Evolutionary conservation across 2,329 filamentous ascomycete genomes (phyloP).

Genomic region (Arthrocladium fulminans): DNA sequence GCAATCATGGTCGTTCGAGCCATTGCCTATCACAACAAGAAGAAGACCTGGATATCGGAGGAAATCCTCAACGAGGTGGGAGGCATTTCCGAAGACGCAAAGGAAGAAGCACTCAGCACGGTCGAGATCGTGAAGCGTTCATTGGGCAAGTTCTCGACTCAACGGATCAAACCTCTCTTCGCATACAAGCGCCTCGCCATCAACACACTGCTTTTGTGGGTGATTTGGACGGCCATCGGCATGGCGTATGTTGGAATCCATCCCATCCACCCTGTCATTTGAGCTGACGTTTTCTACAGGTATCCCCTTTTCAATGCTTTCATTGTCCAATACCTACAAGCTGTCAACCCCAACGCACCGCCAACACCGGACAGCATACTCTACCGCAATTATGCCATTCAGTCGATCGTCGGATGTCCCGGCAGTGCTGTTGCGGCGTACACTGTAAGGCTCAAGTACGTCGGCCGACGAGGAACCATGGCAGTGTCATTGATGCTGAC

Average conservation of each 20-base stretch:
- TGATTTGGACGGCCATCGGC: constrained; percentile 62
- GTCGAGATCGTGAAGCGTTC: constrained; percentile 49
- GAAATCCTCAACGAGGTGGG: constrained; percentile 54
- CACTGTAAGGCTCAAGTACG: constrained; percentile 57
- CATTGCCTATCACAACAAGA: constrained; percentile 61
- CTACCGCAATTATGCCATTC: constrained; percentile 72
- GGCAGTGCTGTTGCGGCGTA: constrained; percentile 61
- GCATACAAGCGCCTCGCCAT: constrained; percentile 50
- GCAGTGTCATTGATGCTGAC: constrained; percentile 56
- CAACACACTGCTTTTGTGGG: constrained; percentile 49
- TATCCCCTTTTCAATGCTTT: constrained; percentile 66
- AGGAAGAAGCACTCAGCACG: constrained; percentile 23
- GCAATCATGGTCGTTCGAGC: constrained; percentile 62
- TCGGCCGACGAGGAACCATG: constrained; percentile 66
- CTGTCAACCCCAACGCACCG: constrained; percentile 57
- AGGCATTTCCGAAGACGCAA: constrained; percentile 29
- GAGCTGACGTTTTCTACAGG: constrained; percentile 20
- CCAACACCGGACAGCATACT: constrained; percentile 65
- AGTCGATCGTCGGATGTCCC: constrained; percentile 61
- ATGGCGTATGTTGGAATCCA: constrained; percentile 34
- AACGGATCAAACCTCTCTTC: constrained; percentile 48
- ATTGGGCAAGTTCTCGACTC: constrained; percentile 34
- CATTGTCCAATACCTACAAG: constrained; percentile 62
- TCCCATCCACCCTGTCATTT: constrained; percentile 32
- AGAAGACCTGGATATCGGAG: constrained; percentile 47